Base-by-base conservation (phyloP, 2,329 filamentous ascomycete genomes). In the Colletotrichum sp. region DNA sequence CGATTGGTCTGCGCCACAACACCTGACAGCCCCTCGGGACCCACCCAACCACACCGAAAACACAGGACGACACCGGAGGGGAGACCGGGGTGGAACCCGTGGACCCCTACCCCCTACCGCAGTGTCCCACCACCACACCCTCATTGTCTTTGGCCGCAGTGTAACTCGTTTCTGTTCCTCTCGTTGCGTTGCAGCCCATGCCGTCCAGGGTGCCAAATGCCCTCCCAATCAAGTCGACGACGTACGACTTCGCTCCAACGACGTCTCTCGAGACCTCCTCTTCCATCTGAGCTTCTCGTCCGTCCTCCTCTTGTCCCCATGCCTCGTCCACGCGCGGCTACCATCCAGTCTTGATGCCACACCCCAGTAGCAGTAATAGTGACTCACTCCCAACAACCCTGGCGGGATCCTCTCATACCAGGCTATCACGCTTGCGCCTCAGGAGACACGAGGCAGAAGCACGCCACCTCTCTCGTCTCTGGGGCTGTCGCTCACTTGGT, bases 1-100 rank as follows among this genome's bases (percentile, higher is more conserved):
- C 65, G n/a, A 86, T 86, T 86, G 85, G 85, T 72, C 76, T 81
- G 79, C 79, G 81, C 78, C 80, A 80, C 80, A 81, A 71, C 85
- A 86, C 83, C 82, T 86, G 85, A 86, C 84, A 60, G 34, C 57
- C 64, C 69, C 16, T 78, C 79, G 78, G 79, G 79, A 79, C 81
- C 82, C 81, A 80, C 80, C 79, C 78, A 77, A 70, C 74, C 72
- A 74, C 67, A 75, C 74, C 66, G 43, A 43, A 32, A 55, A 18
- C 36, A 32, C 57, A 24, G 8, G 28, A 73, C 34, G 21, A 63
- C 28, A 63, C 58, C 30, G 30, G 30, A 32, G 13, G 26, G 15
- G 28, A 38, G 38, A 63, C 43, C 66, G 24, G 58, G 58, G 24
- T 7, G 58, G 13, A 65, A 60, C 65, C 74, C 70, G 58, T 67